Evolutionary conservation across 2,329 filamentous ascomycete genomes (phyloP).

Genomic region (Phaeosphaeriaceae sp.): DNA sequence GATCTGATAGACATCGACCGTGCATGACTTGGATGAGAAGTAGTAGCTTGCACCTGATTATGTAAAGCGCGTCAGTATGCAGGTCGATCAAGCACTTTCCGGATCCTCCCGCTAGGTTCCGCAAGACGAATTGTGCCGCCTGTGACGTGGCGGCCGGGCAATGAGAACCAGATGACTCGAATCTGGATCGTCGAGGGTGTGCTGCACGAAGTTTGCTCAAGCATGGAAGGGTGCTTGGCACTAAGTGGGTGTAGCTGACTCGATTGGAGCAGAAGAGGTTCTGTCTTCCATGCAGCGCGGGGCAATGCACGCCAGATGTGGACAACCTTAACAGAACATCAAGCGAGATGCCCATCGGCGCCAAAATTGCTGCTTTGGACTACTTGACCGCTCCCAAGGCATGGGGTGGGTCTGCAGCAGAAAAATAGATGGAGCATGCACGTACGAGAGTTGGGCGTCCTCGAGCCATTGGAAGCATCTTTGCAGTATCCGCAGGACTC

Average conservation of each 20-base stretch:
- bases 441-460: slow-evolving; percentile 58
- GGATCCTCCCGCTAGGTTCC: slow-evolving; percentile 13
- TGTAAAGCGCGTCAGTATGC: slow-evolving; percentile 30
- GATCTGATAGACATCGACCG: slow-evolving; percentile 71
- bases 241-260: not conserved
- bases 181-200: not conserved
- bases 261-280: slow-evolving; percentile 15
- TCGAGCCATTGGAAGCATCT: slow-evolving; percentile 54
- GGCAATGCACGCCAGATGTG: slow-evolving; percentile 31
- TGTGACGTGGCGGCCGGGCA: slow-evolving; percentile 18
- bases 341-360: slow-evolving; percentile 16
- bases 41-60: slow-evolving; percentile 76
- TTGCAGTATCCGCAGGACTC: slow-evolving; percentile 61
- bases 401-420: slow-evolving; percentile 16
- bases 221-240: slow-evolving; percentile 24
- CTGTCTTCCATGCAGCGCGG: slow-evolving; percentile 21
- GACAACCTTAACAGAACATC: slow-evolving; percentile 39
- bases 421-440: slow-evolving; percentile 28
- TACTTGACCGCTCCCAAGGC: slow-evolving; percentile 17
- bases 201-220: slow-evolving; percentile 3
- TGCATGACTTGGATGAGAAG: slow-evolving; percentile 66
- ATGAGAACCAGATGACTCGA: slow-evolving; percentile 1
- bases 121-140: not conserved
- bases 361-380: slow-evolving; percentile 7
- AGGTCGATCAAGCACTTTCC: slow-evolving; percentile 8